These are phyloP conservation scores for Turnera subulata DNA, from an alignment of 345 rosid species.

Conservation along the genomic window DNA sequence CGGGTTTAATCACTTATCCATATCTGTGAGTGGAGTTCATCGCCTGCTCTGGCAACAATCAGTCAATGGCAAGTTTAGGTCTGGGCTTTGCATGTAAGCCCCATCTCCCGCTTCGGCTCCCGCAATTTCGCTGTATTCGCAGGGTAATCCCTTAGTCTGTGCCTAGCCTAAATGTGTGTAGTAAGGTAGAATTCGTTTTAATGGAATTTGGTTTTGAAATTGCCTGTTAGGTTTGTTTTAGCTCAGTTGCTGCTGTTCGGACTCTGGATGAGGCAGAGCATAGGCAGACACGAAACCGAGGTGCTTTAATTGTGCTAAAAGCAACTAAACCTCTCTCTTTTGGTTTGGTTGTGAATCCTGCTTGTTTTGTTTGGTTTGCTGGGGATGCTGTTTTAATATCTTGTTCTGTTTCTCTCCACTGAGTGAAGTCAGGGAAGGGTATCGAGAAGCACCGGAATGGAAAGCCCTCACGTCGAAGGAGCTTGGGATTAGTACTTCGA, in stretches of 20 bases:
- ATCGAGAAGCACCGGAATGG: constrained; percentile 21
- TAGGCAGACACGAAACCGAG: constrained; percentile 14
- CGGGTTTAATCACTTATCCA: constrained; percentile 28
- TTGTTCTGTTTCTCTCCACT: background rate
- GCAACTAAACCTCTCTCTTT: constrained; percentile 19
- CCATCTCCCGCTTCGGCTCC: constrained; percentile 36
- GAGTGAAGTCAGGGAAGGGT: constrained; percentile 1
- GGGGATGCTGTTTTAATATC: background rate
- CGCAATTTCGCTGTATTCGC: constrained; percentile 35
- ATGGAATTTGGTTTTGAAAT: background rate
- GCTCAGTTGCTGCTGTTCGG: constrained; percentile 39
- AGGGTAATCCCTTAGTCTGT: constrained; percentile 28
- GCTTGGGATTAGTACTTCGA: constrained; percentile 54
- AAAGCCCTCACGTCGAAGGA: constrained; percentile 51
- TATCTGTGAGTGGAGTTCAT: constrained; percentile 24
- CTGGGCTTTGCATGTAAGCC: constrained; percentile 42
- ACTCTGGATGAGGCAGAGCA: constrained; percentile 42
- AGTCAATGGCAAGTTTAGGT: constrained; percentile 51
- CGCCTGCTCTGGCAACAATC: too few species aligned
- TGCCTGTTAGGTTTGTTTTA: constrained; percentile 35
- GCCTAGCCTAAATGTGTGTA: too few species aligned
- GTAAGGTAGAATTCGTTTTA: too few species aligned
- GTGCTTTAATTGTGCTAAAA: constrained; percentile 14
- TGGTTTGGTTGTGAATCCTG: background rate
- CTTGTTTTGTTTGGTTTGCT: background rate